Percentiles rank a stretch among this genome's conserved stretches.
phyloP scores from a whole-genome alignment of 805 yeast species.

The Candida andamanensis region DNA sequence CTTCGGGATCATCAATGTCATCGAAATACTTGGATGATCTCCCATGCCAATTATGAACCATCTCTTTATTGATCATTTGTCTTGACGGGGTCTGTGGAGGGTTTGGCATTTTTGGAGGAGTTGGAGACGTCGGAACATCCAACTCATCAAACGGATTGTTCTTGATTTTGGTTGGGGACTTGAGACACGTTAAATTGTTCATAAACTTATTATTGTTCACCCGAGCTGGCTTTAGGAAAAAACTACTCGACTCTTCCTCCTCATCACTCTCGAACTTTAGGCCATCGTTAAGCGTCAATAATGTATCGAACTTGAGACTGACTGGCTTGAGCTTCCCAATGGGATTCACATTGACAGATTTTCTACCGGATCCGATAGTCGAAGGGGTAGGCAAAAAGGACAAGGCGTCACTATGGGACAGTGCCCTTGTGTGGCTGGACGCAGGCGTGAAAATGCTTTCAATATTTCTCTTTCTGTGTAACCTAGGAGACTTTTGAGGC shows the following conservation, averaged over 20 bases:
- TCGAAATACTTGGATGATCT: constrained; percentile 25
- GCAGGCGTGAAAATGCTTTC: constrained; percentile 9
- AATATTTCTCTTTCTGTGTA: constrained; percentile 7
- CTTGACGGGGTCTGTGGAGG: constrained; percentile 24
- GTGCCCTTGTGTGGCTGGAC: neutral
- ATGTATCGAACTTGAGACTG: constrained; percentile 15
- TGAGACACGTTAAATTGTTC: constrained; percentile 2
- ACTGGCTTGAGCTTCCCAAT: constrained; percentile 6
- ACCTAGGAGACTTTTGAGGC: constrained; percentile 12
- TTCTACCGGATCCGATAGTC: constrained; percentile 34
- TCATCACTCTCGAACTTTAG: constrained; percentile 25
- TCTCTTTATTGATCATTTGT: constrained; percentile 29
- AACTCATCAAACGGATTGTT: constrained; percentile 2
- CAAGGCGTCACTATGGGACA: constrained; percentile 13
- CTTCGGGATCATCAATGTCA: constrained; percentile 3
- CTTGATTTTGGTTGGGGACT: neutral
- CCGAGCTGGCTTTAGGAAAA: constrained; percentile 5
- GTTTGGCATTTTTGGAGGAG: constrained; percentile 2
- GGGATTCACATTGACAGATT: constrained; percentile 8
- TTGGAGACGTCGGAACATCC: constrained; percentile 4
- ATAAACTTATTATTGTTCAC: constrained; percentile 3
- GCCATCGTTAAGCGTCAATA: constrained; percentile 17
- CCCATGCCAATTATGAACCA: constrained; percentile 35
- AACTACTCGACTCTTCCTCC: constrained; percentile 15
- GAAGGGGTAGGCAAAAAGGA: constrained; percentile 33